A percentile compares a stretch with the other conserved stretches of the same genome.
Conservation (phyloP, 192 early-diverging fungal genomes). For the Podila horticola region DNA sequence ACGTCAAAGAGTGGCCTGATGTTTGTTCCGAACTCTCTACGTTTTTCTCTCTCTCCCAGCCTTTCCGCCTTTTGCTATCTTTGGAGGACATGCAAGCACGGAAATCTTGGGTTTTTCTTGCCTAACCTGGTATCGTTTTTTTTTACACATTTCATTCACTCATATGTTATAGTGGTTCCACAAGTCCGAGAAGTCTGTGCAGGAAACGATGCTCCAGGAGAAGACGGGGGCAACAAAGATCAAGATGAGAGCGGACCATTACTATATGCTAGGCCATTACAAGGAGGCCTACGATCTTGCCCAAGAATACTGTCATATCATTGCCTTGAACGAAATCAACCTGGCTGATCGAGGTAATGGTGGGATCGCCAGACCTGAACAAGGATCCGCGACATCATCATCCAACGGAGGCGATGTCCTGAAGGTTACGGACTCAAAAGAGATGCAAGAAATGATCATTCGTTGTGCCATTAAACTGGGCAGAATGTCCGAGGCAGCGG, state of each 20-base stretch:
- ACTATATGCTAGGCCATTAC: conserved; percentile 39
- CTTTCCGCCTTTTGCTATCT: too few species aligned
- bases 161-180: conserved; percentile 32
- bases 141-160: too few species aligned
- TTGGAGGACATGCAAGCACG: too few species aligned
- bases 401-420: conserved; percentile 1
- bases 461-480: conserved; percentile 31
- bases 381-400: background rate
- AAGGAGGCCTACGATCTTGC: conserved; percentile 40
- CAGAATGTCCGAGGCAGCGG: conserved; percentile 6
- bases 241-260: conserved; percentile 46
- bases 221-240: conserved; percentile 44
- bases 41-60: background rate
- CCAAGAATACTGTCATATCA: conserved; percentile 19
- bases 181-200: conserved; percentile 8
- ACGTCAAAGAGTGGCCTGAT: conserved; percentile 2
- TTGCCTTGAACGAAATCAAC: conserved; percentile 1
- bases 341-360: background rate
- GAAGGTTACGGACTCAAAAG: conserved; percentile 43
- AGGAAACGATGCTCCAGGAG: conserved; percentile 28
- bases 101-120: too few species aligned
- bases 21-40: background rate
- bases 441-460: conserved; percentile 46
- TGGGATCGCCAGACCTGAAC: background rate
- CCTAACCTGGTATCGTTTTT: too few species aligned